Evolutionary conservation across 2,329 filamentous ascomycete genomes (phyloP), one percentile per base, ranked within the genome.

Genomic region (Phialophora verrucosa): DNA sequence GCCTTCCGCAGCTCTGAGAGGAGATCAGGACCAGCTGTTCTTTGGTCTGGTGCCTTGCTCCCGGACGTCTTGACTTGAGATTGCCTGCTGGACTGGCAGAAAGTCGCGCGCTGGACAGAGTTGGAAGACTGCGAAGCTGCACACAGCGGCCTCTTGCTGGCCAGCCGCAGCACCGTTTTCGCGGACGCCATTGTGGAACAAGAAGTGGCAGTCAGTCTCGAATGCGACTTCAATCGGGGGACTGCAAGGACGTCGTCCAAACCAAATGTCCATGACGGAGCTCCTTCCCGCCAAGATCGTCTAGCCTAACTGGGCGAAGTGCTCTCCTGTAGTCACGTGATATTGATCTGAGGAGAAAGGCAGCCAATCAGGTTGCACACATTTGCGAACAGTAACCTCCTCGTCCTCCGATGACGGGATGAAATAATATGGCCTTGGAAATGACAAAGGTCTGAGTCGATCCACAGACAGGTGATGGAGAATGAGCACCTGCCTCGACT

Each of bases 1-100:
- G 89, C 88, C 71, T 86, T 82, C 76, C 91, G 86, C 83, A 90
- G 83, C 82, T 93, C 91, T 66, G 85, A 83, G 54, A 82, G 80
- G 66, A 90, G 85, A 77, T 87, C 86, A 72, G 86, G 84, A 71
- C 87, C 78, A 66, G 78, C 74, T 29, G 74, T 68, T 61, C 71
- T 66, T 47, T 69, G 23, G 17, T 64, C 66, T 31, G 49, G 31
- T 25, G 17, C 5, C 17, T 44, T 44, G 7, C 17, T 44, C 14
- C 17, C 38, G n/a, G 38, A 17, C 14, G 64, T 49, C 14, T 31
- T 35, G 17, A 4, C 53, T 55, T 55, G 53, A 53, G 23, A 12
- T 67, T 66, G 50, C 66, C 59, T 59, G 65, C 62, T n/a, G 17
- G 55, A 58, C 55, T 58, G 55, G 29, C 47, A 20, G 64, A 78